Conservation (phyloP, 768 basidiomycete species). For the Gymnopilus junonius region DNA sequence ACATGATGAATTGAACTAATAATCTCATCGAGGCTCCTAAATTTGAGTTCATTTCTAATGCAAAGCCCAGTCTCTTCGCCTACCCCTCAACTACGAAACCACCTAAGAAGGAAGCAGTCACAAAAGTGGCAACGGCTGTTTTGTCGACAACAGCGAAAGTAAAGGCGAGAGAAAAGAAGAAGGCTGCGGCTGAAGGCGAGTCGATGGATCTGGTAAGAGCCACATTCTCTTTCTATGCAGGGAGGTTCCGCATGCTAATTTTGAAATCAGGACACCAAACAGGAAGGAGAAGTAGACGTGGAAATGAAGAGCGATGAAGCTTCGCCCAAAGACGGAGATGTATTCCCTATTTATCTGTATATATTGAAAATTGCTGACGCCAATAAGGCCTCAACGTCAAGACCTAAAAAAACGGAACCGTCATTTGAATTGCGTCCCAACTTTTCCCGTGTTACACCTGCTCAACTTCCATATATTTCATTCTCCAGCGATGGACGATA, state of each 20-base stretch:
- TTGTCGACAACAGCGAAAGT: conserved; percentile 97
- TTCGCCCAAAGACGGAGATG: conserved; percentile 54
- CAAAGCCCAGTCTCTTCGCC: conserved; percentile 88
- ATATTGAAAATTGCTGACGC: conserved; percentile 53
- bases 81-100: conserved; percentile 88
- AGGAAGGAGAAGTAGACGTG: conserved; percentile 63
- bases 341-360: conserved; percentile 60
- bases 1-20: not conserved
- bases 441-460: conserved; percentile 90
- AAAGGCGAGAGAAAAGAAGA: conserved; percentile 93
- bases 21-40: conserved; percentile 76
- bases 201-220: conserved; percentile 81
- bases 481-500: conserved; percentile 84
- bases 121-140: conserved; percentile 93
- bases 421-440: conserved; percentile 78
- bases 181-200: conserved; percentile 82
- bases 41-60: conserved; percentile 91
- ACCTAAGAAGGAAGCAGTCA: conserved; percentile 89
- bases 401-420: conserved; percentile 72
- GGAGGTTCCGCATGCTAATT: not conserved
- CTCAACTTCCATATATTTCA: conserved; percentile 82
- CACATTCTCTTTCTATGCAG: conserved; percentile 19
- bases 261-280: conserved; percentile 37
- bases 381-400: conserved; percentile 37
- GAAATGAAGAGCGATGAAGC: conserved; percentile 76